Evolutionary conservation across 192 early-diverging fungal species (phyloP).

Genomic region (Coemansia sp.): DNA sequence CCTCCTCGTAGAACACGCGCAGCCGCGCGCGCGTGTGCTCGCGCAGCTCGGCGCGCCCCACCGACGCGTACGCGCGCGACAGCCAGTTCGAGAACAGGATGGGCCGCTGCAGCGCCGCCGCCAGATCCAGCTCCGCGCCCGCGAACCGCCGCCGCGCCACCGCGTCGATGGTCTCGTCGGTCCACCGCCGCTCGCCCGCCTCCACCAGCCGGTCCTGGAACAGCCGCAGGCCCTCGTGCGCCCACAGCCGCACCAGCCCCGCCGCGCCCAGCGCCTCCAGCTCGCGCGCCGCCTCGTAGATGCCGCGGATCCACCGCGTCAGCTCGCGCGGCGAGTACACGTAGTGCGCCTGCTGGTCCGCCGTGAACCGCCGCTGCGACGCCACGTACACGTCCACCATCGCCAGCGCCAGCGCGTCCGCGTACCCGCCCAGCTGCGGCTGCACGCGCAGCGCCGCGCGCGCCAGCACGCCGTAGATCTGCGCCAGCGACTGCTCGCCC

Average conservation of each 20-base stretch:
- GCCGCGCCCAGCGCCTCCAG: constrained; percentile 76
- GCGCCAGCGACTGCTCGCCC: constrained; percentile 80
- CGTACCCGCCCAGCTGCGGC: constrained; percentile 83
- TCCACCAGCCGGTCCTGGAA: constrained; percentile 98
- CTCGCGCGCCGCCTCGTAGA: constrained; percentile 88
- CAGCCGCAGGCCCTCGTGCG: constrained; percentile 93
- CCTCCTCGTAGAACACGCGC: constrained; percentile 99
- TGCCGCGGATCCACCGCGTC: constrained; percentile 97
- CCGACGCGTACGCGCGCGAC: constrained; percentile 87
- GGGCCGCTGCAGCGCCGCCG: constrained; percentile 78
- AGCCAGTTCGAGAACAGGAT: constrained; percentile 98
- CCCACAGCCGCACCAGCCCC: constrained; percentile 92
- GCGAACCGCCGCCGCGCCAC: constrained; percentile 81
- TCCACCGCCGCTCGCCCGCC: constrained; percentile 86
- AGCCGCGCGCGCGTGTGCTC: constrained; percentile 91
- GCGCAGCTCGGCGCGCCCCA: constrained; percentile 82
- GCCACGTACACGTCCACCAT: constrained; percentile 95
- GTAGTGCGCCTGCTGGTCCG: constrained; percentile 98
- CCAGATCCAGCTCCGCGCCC: not conserved
- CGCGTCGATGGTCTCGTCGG: constrained; percentile 77
- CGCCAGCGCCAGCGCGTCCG: constrained; percentile 84
- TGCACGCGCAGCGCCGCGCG: constrained; percentile 92
- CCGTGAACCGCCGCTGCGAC: constrained; percentile 90
- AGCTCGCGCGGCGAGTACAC: constrained; percentile 99
- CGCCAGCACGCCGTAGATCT: constrained; percentile 93